Evolutionary conservation across 2,329 filamentous ascomycete species (phyloP), one percentile per base, ranked within the genome.

Genomic region (Bretziella fagacearum): DNA sequence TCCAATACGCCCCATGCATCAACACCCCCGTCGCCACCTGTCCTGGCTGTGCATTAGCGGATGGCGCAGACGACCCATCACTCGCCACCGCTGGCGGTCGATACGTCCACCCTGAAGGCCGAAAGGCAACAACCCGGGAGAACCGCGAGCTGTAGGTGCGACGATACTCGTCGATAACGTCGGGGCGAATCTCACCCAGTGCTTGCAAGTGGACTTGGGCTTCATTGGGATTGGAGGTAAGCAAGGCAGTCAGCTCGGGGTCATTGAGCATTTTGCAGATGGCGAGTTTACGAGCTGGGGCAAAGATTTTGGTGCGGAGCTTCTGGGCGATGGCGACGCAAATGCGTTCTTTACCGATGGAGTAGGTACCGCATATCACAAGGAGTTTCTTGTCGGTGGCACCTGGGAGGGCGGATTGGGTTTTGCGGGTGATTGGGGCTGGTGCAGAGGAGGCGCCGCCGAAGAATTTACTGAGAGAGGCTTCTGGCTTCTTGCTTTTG

Each of bases 171-270:
- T 84, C 78, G 1, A 98, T 70, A 0, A 89, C 94, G 54, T 95
- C 87, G 27, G 86, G 79, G 22, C 86, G 79, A 54, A 98, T 86
- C 61, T 96, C 89, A 70, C 91, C 91, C 7, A 98, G 70, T 56
- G 83, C 86, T 55, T 94, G 93, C 87, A 98, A 95, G 63, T 98
- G 91, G 0, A 98, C 86, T 61, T 96, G 89, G 0, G 91, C 91
- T 55, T 84, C 83, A 18, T 73, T 65, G 0, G 91, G 86, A 58
- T 95, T 68, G 6, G 71, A 70, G 0, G 91, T 98, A 56, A 98
- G 72, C 3, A 85, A 72, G 0, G 73, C 70, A 22, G 78, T 68
- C 3, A 98, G 71, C 57, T 94, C 87, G 0, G 81, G 70, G 58
- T 96, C 89, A 58, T 86, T 86, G 1, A 98, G 73, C 53, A 85